Conservation (phyloP, 202 grass and related monocot species). For the Carex sylvatica region DNA sequence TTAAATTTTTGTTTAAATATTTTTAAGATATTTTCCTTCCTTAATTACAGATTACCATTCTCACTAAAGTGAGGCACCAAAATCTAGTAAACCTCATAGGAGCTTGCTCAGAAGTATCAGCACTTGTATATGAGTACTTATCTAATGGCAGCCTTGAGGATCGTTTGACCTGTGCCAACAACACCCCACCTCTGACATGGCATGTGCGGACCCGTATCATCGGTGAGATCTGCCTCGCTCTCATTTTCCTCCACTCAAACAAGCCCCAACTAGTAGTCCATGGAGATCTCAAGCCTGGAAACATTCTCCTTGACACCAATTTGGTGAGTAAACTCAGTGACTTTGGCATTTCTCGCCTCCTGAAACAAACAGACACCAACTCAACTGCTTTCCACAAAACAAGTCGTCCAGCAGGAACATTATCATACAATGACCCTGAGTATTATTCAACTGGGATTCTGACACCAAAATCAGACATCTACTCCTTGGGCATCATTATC, state of each 20-base stretch:
- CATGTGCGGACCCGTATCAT: slow-evolving; percentile 62
- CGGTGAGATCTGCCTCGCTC: slow-evolving; percentile 59
- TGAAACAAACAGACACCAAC: slow-evolving; percentile 33
- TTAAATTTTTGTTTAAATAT: background rate
- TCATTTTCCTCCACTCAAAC: slow-evolving; percentile 73
- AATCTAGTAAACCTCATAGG: slow-evolving; percentile 80
- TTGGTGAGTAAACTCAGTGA: slow-evolving; percentile 65
- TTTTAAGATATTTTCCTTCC: background rate
- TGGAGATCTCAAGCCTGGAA: slow-evolving; percentile 67
- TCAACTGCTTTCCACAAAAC: slow-evolving; percentile 37
- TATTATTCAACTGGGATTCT: slow-evolving; percentile 48
- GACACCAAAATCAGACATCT: slow-evolving; percentile 61
- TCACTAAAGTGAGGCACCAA: slow-evolving; percentile 77
- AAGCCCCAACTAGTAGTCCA: slow-evolving; percentile 58
- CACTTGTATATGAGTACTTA: slow-evolving; percentile 72
- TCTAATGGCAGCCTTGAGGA: slow-evolving; percentile 83
- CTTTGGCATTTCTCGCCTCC: slow-evolving; percentile 55
- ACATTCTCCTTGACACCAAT: slow-evolving; percentile 73
- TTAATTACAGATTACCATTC: slow-evolving; percentile 46
- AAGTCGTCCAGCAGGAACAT: slow-evolving; percentile 46
- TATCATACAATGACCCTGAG: slow-evolving; percentile 73
- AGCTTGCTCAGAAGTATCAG: slow-evolving; percentile 54
- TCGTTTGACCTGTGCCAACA: slow-evolving; percentile 35
- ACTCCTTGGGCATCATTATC: slow-evolving; percentile 68
- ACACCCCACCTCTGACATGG: slow-evolving; percentile 51